Base-by-base conservation (phyloP, 345 rosid species). In the Firmiana major region DNA sequence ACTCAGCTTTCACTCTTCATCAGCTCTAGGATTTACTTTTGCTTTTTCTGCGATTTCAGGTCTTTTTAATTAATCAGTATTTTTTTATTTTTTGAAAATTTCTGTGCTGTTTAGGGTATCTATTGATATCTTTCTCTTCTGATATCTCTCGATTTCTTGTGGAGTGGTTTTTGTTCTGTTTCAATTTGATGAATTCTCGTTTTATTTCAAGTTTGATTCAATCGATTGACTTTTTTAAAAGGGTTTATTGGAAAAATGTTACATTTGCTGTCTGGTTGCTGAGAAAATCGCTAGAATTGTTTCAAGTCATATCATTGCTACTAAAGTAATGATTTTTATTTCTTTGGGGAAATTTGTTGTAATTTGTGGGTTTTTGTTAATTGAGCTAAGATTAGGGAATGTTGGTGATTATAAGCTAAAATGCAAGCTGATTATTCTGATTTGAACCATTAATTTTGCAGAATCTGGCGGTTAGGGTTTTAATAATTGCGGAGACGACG, bases 371-470 rank as follows among this genome's bases (percentile, higher is more conserved):
- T n/a, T 54, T 34, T 55, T 42, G 63, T 73, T 73, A 38, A 22
- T 42, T 40, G 15, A 42, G 67, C 55, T 21, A 15, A 63, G 49
- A 10, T 59, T 22, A 4, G 16, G 10, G 9, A 59, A 40, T 36
- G 54, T 22, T 24, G 68, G 12, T 74, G 64, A 4, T 73, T 22
- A 22, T 75, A 72, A 78, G 62, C 70, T 31, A 4, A 60, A 69
- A 12, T 31, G 59, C 55, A 24, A 58, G 51, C 34, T 36, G 8
- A 24, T 63, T 64, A 12, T 49, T 58, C 38, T 65, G 40, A 71
- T 78, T 49, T 68, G 58, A 57, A 55, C 9, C 58, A 45, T 45
- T 21, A 26, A 24, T 45, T 38, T 15, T 71, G 79, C 76, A 74
- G 81, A 13, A 74, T 60, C 15, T 66, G 24, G 38, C 45, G 7